Percentiles rank a stretch among this genome's conserved stretches.
phyloP scores from a whole-genome alignment of 306 rosid genomes.

The Luffa acutangula region DNA sequence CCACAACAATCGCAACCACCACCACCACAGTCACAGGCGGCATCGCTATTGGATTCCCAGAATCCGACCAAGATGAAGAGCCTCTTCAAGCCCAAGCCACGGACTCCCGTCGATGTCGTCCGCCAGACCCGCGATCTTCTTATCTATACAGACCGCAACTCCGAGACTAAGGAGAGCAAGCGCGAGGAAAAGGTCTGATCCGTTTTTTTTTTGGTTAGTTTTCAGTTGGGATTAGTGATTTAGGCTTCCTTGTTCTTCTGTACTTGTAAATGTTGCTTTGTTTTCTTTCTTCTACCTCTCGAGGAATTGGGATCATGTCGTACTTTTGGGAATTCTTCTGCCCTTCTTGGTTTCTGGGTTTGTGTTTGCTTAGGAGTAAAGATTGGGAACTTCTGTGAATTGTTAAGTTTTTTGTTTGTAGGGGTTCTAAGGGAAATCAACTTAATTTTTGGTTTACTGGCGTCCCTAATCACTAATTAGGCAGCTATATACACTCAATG shows the following conservation, averaged over 20 bases:
- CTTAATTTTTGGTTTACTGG: not conserved
- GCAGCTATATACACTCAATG: not conserved
- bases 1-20: not conserved
- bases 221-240: not conserved
- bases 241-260: not conserved
- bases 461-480: not conserved
- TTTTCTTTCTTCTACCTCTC: not conserved
- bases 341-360: not conserved
- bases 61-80: slow-evolving; percentile 51
- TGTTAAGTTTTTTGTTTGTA: not conserved
- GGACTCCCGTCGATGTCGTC: slow-evolving; percentile 73
- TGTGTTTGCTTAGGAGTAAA: not conserved
- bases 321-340: not conserved
- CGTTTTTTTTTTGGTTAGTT: not conserved
- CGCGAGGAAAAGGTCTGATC: slow-evolving; percentile 78
- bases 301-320: not conserved
- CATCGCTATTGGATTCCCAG: not conserved
- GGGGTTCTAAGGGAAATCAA: not conserved
- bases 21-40: not conserved
- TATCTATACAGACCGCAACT: slow-evolving; percentile 28
- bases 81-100: slow-evolving; percentile 89
- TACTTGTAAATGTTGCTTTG: not conserved
- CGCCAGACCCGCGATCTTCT: slow-evolving; percentile 93
- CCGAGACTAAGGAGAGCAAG: slow-evolving; percentile 62
- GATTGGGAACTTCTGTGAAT: not conserved